Evolutionary conservation across 768 basidiomycete genomes (phyloP), one percentile per base, ranked within the genome.

Genomic region (Hydnomerulius pinastri): DNA sequence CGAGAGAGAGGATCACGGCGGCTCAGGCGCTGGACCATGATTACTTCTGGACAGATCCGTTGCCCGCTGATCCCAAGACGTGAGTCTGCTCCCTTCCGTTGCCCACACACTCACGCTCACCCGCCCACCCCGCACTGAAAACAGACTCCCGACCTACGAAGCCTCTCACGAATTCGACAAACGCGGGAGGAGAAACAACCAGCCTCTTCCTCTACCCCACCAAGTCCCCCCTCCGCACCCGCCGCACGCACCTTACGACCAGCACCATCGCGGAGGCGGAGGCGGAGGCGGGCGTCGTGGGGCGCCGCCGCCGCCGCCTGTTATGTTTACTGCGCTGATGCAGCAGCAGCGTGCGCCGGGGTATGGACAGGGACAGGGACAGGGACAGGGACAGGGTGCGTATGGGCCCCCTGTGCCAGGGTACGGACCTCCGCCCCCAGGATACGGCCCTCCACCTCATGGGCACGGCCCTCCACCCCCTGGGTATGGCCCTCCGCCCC

Each of bases 41-140:
- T 17, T 98, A 93, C 73, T 97, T 98, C 68, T 97, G 92, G 91
- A 86, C 85, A 0, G 85, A 90, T 55, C 95, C 96, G 0, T 60
- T 92, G 30, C 90, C 94, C 29, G 89, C 89, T 18, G 88, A 91
- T 71, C 90, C 89, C 1, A 88, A 85, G 67, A 80, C 81, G 90
- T 90, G 60, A 50, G 82, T 72, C 7, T 20, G 20, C n/a, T 15
- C 6, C 2, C 29, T 43, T 30, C 17, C 30, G 17, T 15, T 10
- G n/a, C 15, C 25, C 32, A 9, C 41, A 27, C n/a, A 12, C 38
- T 45, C 39, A 45, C 12, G 24, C 37, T 32, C 2, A 20, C 30
- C 41, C 23, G 20, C 7, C 39, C 21, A 35, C 21, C 20, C 47
- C 24, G n/a, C 4, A 23, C 20, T 32, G 15, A 23, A 24, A 17